Evolutionary conservation across 2,329 filamentous ascomycete genomes (phyloP).

Genomic region (Ophiostoma sp.): DNA sequence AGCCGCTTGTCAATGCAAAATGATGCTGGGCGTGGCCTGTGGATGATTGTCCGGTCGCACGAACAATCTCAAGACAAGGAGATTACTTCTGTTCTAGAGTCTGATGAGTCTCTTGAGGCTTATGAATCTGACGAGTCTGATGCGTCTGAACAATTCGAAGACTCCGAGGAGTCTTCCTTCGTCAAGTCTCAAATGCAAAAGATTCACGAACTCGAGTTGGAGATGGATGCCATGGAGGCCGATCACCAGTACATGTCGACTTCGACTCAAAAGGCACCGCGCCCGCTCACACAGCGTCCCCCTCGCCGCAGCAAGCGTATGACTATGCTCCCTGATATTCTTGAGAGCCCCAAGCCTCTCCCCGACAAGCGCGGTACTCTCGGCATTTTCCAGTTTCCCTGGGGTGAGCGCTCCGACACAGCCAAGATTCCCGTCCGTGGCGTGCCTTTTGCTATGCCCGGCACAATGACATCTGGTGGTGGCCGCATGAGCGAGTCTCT

Average conservation of each 20-base stretch:
- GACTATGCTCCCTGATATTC: slow-evolving; percentile 57
- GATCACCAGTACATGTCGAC: slow-evolving; percentile 13
- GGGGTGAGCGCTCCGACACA: slow-evolving; percentile 58
- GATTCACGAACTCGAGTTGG: slow-evolving; percentile 19
- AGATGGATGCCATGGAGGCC: slow-evolving; percentile 18
- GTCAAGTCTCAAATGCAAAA: slow-evolving; percentile 17
- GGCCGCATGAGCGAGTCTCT: slow-evolving; percentile 33
- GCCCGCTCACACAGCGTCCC: slow-evolving; percentile 49
- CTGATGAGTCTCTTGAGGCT: not conserved
- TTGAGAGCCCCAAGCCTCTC: slow-evolving; percentile 57
- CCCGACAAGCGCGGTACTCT: slow-evolving; percentile 54
- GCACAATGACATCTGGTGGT: slow-evolving; percentile 46
- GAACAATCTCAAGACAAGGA: not conserved
- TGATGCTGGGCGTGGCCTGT: slow-evolving; percentile 13
- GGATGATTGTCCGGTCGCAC: slow-evolving; percentile 15
- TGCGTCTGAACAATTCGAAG: not conserved
- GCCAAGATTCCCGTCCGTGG: slow-evolving; percentile 36
- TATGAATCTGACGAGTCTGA: not conserved
- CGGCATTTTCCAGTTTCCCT: slow-evolving; percentile 62
- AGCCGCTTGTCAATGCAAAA: not conserved
- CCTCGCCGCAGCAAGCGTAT: slow-evolving; percentile 51
- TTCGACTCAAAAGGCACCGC: slow-evolving; percentile 32
- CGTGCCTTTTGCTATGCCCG: slow-evolving; percentile 43
- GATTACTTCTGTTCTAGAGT: not conserved
- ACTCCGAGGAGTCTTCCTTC: not conserved